Evolutionary conservation across 2,329 filamentous ascomycete species (phyloP).

Genomic region (Fusarium fujikuroi): DNA sequence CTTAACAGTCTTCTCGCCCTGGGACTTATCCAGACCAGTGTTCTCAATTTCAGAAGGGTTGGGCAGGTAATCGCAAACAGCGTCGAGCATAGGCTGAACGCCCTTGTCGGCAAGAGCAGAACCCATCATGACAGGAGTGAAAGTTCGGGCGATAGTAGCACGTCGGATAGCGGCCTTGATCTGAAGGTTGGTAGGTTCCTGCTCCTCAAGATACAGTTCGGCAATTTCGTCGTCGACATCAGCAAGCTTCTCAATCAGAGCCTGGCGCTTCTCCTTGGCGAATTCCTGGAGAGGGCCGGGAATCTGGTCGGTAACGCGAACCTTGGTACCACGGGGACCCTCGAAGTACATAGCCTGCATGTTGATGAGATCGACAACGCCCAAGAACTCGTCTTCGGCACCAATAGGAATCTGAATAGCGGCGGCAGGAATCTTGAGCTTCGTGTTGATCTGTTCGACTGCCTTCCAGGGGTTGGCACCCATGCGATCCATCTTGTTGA

Average conservation of each 20-base stretch:
- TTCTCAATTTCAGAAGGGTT: slow-evolving; percentile 92
- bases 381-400: slow-evolving; percentile 88
- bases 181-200: slow-evolving; percentile 80
- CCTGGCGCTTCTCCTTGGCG: slow-evolving; percentile 82
- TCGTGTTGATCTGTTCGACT: slow-evolving; percentile 96
- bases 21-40: slow-evolving; percentile 84
- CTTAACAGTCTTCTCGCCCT: slow-evolving; percentile 82
- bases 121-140: slow-evolving; percentile 96
- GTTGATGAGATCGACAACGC: slow-evolving; percentile 89
- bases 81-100: slow-evolving; percentile 96
- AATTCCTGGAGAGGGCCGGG: slow-evolving; percentile 82
- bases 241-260: slow-evolving; percentile 92
- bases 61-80: slow-evolving; percentile 94
- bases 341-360: slow-evolving; percentile 97
- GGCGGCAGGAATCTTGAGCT: slow-evolving; percentile 91
- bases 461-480: slow-evolving; percentile 98
- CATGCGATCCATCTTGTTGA: slow-evolving; percentile 99
- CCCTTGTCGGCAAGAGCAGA: slow-evolving; percentile 94
- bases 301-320: slow-evolving; percentile 82
- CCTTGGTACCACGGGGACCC: slow-evolving; percentile 80
- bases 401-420: slow-evolving; percentile 96
- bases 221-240: slow-evolving; percentile 99
- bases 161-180: slow-evolving; percentile 93
- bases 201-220: slow-evolving; percentile 91
- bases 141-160: slow-evolving; percentile 88